Conservation (phyloP, 106 monocot genomes). For the Hemerocallis citrina region DNA sequence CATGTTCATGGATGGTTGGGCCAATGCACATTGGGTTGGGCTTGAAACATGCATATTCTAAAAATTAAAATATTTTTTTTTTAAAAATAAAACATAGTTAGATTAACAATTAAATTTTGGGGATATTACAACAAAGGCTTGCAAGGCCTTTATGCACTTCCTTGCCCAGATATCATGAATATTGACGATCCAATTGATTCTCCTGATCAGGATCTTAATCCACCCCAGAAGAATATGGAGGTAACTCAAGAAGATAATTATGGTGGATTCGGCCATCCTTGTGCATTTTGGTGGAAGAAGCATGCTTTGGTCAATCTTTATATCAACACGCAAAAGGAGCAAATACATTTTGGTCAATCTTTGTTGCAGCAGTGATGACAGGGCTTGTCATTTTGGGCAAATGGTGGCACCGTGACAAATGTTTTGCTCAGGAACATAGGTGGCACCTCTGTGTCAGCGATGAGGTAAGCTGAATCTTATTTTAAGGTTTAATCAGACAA, state of each 20-base stretch:
- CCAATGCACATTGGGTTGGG: no score
- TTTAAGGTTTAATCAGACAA: neutral
- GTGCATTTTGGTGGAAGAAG: slow-evolving; percentile 75
- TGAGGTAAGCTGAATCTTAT: slow-evolving; percentile 35
- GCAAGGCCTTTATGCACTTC: slow-evolving; percentile 9
- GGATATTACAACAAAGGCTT: no score
- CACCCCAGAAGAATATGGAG: slow-evolving; percentile 16
- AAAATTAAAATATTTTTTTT: no score
- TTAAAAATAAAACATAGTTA: no score
- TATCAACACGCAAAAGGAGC: slow-evolving; percentile 73
- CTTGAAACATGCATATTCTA: no score
- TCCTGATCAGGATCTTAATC: slow-evolving; percentile 11
- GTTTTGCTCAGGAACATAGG: slow-evolving; percentile 37
- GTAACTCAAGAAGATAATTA: slow-evolving; percentile 12
- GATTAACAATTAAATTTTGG: no score
- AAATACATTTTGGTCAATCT: slow-evolving; percentile 75
- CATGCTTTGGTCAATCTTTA: slow-evolving; percentile 48
- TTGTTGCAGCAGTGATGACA: slow-evolving; percentile 70
- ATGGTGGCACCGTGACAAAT: slow-evolving; percentile 58
- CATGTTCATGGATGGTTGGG: no score
- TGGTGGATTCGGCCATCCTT: slow-evolving; percentile 17
- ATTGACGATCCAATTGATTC: slow-evolving; percentile 12
- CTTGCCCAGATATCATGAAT: slow-evolving; percentile 3
- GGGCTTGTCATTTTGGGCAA: slow-evolving; percentile 77
- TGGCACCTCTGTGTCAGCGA: slow-evolving; percentile 28